A percentile compares a stretch with the other conserved stretches of the same genome.
These are phyloP conservation scores for Aspergillus alliaceus DNA, from an alignment of 2,329 filamentous ascomycete genomes.

Conservation along the genomic window DNA sequence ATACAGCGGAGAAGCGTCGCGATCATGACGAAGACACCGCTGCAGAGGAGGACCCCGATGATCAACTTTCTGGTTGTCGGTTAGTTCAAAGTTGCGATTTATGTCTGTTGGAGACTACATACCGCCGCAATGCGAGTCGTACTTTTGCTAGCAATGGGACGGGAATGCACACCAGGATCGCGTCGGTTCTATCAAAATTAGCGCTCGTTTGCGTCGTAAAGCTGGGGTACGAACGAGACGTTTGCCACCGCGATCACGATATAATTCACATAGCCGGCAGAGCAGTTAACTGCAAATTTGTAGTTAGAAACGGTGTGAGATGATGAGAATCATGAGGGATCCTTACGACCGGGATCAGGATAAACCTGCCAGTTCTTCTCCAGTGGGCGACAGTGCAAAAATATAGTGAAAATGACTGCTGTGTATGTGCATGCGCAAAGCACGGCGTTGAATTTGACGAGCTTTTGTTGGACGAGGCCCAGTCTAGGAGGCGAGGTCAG, in stretches of 20 bases:
- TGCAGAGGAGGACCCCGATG: constrained; percentile 43
- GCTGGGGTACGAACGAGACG: constrained; percentile 28
- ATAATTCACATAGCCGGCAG: constrained; percentile 39
- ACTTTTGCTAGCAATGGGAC: constrained; percentile 44
- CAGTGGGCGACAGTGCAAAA: constrained; percentile 40
- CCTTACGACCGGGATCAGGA: constrained; percentile 41
- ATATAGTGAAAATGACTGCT: constrained; percentile 35
- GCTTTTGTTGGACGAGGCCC: constrained; percentile 38
- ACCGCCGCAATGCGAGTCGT: constrained; percentile 36
- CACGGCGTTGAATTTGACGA: constrained; percentile 38
- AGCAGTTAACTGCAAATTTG: constrained; percentile 24
- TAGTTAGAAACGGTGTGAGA: neutral
- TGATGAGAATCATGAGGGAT: too few species aligned
- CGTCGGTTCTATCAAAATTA: constrained; percentile 3
- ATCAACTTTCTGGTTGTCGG: constrained; percentile 33
- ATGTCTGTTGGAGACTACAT: neutral
- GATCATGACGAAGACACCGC: constrained; percentile 47
- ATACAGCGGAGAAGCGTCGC: constrained; percentile 46
- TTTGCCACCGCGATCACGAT: constrained; percentile 39
- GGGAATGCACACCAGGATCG: constrained; percentile 35
- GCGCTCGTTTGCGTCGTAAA: neutral
- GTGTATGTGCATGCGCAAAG: constrained; percentile 33
- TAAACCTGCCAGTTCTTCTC: constrained; percentile 43
- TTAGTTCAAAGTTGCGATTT: neutral
- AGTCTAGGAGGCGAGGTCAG: constrained; percentile 24